Conservation (phyloP, 2,329 filamentous ascomycete species). For the Lasiodiplodia sp. region DNA sequence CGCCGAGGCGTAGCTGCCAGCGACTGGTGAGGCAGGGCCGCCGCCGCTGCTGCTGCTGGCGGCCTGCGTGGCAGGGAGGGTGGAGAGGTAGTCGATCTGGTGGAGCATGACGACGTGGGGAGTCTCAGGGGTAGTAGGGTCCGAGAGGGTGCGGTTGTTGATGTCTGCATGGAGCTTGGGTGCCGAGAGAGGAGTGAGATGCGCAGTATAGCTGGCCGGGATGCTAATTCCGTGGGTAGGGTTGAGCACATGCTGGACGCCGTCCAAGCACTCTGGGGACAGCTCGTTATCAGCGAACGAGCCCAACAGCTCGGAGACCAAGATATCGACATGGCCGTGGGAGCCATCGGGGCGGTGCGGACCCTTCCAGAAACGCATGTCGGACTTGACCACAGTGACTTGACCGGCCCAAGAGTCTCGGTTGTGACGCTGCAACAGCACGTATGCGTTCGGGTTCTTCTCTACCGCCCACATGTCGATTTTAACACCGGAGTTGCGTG, state of each 20-base stretch:
- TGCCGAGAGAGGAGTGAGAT: constrained; percentile 88
- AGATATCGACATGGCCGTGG: constrained; percentile 80
- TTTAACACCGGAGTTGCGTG: constrained; percentile 74
- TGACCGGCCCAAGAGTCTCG: constrained; percentile 75
- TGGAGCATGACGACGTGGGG: constrained; percentile 95
- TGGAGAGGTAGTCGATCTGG: constrained; percentile 84
- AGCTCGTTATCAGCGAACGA: constrained; percentile 98
- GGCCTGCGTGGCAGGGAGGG: constrained; percentile 37
- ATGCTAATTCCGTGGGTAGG: constrained; percentile 88
- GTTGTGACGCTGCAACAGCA: constrained; percentile 89
- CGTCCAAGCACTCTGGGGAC: constrained; percentile 94
- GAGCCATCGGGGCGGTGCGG: constrained; percentile 64
- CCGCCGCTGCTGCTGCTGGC: neutral
- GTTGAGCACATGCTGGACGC: constrained; percentile 88
- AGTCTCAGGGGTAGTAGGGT: constrained; percentile 80
- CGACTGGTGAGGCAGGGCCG: neutral
- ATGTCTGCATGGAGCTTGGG: constrained; percentile 88
- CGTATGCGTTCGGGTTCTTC: constrained; percentile 98
- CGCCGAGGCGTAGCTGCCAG: constrained; percentile 17
- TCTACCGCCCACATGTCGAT: constrained; percentile 93
- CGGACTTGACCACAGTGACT: constrained; percentile 90
- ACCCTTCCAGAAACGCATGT: constrained; percentile 97
- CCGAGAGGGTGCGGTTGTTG: constrained; percentile 63
- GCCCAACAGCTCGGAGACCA: constrained; percentile 91
- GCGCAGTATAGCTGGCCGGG: constrained; percentile 89